Evolutionary conservation across 2,329 filamentous ascomycete species (phyloP), one percentile per base, ranked within the genome.

Genomic region (Lecanosticta acicola): DNA sequence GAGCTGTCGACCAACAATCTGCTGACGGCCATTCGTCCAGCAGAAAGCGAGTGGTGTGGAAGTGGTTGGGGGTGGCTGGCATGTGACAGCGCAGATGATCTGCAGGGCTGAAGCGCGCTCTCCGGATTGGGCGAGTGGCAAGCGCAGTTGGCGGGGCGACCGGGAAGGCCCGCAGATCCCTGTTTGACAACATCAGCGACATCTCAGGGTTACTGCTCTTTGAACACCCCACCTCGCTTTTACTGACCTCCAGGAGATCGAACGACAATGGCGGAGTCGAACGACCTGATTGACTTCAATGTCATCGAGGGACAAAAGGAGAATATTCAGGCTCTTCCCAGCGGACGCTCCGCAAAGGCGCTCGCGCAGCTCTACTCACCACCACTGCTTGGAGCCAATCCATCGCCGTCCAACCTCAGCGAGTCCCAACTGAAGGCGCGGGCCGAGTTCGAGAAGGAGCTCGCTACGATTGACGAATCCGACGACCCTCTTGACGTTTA

Each of bases 301-400:
- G 79, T 96, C 53, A 96, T 98, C 69, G 93, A 98, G 71, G 81
- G 80, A 38, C 90, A 96, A 60, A 98, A 98, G 71, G 93, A 98
- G 71, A 98, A 98, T 69, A 96, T 98, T 46, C 90, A 96, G 68
- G 83, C 89, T 17, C 77, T 98, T 10, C 90, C 91, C 13, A 85
- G 87, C 52, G 93, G 84, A 26, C 76, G 93, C 55, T 97, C 91
- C 33, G 93, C 91, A 37, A 87, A 83, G 71, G 90, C 93, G 43
- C 83, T 98, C 41, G 89, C 84, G 21, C 80, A 89, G 44, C 79
- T 88, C 24, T 89, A 88, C 76, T 84, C 89, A 51, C 68, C 68
- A 36, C 70, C 71, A 9, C 54, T 66, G 20, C 58, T 64, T 11
- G 57, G 57, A 33, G 57, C 58, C n/a, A 51, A 60, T 32, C 55